Conservation (phyloP, 169 alveolate species). For the Plasmodium blacklocki region DNA sequence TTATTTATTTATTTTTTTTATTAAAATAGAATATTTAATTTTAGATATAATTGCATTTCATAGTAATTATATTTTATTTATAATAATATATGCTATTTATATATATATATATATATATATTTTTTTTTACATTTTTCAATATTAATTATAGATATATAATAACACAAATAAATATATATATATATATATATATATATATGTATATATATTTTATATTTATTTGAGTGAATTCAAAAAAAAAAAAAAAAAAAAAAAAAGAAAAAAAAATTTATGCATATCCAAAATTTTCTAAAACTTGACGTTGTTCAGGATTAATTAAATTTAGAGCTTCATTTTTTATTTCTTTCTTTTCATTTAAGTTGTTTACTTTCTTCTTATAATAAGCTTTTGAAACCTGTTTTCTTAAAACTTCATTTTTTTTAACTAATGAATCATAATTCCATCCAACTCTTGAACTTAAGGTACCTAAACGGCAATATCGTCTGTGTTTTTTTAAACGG, state of each 20-base stretch:
- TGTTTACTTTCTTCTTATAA: constrained; percentile 87
- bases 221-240: background rate
- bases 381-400: constrained; percentile 89
- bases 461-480: constrained; percentile 93
- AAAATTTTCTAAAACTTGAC: constrained; percentile 56
- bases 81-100: background rate
- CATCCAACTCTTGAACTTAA: constrained; percentile 94
- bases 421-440: constrained; percentile 91
- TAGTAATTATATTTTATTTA: background rate
- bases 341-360: constrained; percentile 58
- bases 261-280: constrained; percentile 46
- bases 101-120: too few relatives aligned
- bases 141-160: background rate
- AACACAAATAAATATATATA: constrained; percentile 5
- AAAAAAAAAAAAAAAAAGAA: constrained; percentile 14
- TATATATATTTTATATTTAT: background rate
- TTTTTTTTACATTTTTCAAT: background rate
- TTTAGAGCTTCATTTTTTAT: constrained; percentile 33
- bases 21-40: too few relatives aligned
- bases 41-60: background rate
- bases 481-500: constrained; percentile 89
- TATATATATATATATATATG: background rate
- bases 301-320: constrained; percentile 55
- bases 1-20: too few relatives aligned
- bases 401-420: constrained; percentile 93